A percentile compares a stretch with the other conserved stretches of the same genome.
These are phyloP conservation scores for Stylonectria norvegica DNA, from an alignment of 2,329 filamentous ascomycete genomes.

Conservation along the genomic window DNA sequence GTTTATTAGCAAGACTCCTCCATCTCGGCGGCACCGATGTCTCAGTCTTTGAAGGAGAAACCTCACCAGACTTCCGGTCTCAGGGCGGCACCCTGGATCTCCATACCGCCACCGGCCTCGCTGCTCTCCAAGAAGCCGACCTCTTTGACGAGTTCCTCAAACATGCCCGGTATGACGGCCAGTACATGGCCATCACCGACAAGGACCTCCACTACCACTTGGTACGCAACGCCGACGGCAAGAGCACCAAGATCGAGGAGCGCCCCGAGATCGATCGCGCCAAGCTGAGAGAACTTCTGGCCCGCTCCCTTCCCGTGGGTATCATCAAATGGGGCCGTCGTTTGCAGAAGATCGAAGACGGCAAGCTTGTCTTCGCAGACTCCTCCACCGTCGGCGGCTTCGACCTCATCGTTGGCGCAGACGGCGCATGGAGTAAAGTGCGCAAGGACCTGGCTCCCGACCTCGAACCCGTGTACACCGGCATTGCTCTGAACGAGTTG, in stretches of 20 bases:
- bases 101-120: slow-evolving; percentile 48
- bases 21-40: slow-evolving; percentile 43
- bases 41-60: slow-evolving; percentile 50
- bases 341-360: slow-evolving; percentile 37
- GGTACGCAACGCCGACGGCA: slow-evolving; percentile 22
- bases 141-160: slow-evolving; percentile 49
- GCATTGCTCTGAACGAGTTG: slow-evolving; percentile 43
- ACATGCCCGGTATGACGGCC: slow-evolving; percentile 49
- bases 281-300: slow-evolving; percentile 42
- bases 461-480: slow-evolving; percentile 43
- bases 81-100: slow-evolving; percentile 55
- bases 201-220: slow-evolving; percentile 36
- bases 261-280: slow-evolving; percentile 54
- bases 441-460: slow-evolving; percentile 31
- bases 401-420: slow-evolving; percentile 37
- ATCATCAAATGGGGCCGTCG: slow-evolving; percentile 46
- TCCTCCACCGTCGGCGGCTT: slow-evolving; percentile 35
- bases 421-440: slow-evolving; percentile 38
- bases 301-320: slow-evolving; percentile 42
- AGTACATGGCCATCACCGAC: slow-evolving; percentile 47
- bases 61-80: slow-evolving; percentile 40
- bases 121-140: slow-evolving; percentile 47
- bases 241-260: slow-evolving; percentile 27
- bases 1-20: slow-evolving; percentile 46
- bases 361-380: slow-evolving; percentile 37